Evolutionary conservation across 2,329 filamentous ascomycete genomes (phyloP).

Genomic region (Apiospora arundinis): DNA sequence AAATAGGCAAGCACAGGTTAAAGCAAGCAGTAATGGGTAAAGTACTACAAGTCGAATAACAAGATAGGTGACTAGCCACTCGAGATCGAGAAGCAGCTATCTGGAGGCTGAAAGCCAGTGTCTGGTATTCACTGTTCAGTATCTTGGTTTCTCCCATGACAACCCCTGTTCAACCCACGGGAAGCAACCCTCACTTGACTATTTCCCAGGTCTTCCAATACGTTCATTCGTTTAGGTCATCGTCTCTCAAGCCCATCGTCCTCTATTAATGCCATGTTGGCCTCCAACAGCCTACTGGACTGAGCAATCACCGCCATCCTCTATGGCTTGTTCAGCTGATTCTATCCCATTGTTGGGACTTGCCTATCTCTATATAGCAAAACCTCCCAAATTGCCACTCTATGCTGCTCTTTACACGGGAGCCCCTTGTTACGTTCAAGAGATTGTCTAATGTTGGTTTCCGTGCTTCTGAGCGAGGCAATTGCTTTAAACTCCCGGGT

Average conservation of each 20-base stretch:
- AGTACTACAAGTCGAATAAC: not conserved
- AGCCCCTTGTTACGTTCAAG: not conserved
- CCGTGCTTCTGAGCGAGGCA: not conserved
- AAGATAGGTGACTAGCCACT: not conserved
- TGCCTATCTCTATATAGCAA: not conserved
- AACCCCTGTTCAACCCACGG: not conserved
- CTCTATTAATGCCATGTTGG: conserved; percentile 6
- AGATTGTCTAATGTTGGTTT: not conserved
- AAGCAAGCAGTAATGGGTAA: too few species aligned
- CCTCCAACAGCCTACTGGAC: not conserved
- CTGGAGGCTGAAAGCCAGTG: conserved; percentile 14
- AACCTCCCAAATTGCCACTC: not conserved
- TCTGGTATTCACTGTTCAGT: conserved; percentile 1
- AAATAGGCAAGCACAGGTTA: not conserved
- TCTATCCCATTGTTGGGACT: not conserved
- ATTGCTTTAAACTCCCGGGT: not conserved
- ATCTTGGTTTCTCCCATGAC: too few species aligned
- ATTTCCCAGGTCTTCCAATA: conserved; percentile 11
- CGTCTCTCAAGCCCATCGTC: not conserved
- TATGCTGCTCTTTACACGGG: not conserved
- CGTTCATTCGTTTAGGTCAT: not conserved
- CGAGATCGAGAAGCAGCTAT: not conserved
- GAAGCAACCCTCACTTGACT: conserved; percentile 1
- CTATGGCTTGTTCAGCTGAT: not conserved
- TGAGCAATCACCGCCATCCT: not conserved